Conservation (phyloP, 176 grass and related monocot species). For the Hordeum marinum region DNA sequence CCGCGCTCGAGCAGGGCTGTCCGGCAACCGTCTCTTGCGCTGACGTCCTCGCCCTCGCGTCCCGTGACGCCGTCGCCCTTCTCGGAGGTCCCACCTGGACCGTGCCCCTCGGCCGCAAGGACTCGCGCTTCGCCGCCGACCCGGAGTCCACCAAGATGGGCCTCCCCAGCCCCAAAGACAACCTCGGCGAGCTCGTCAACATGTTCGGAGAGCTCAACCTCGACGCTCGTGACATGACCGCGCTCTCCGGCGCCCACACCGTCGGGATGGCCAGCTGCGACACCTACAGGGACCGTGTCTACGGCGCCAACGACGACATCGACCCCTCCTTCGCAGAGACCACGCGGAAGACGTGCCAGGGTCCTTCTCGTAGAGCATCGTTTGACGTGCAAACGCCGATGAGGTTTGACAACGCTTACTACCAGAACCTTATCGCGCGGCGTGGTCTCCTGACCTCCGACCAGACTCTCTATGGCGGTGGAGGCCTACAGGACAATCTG, state of each 20-base stretch:
- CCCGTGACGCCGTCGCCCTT: slow-evolving; percentile 50
- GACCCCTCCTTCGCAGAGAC: slow-evolving; percentile 13
- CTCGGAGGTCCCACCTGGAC: slow-evolving; percentile 56
- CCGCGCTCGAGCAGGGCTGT: slow-evolving; percentile 37
- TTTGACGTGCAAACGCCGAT: slow-evolving; percentile 10
- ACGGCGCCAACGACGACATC: neutral
- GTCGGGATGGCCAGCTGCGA: slow-evolving; percentile 19
- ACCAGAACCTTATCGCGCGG: slow-evolving; percentile 32
- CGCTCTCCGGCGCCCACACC: slow-evolving; percentile 56
- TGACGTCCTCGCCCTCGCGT: slow-evolving; percentile 44
- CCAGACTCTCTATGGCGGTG: slow-evolving; percentile 47
- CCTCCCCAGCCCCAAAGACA: slow-evolving; percentile 31
- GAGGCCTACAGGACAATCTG: slow-evolving; percentile 17
- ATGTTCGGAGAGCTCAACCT: slow-evolving; percentile 38
- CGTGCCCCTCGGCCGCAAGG: slow-evolving; percentile 66
- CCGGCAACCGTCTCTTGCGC: slow-evolving; percentile 55
- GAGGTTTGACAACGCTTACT: slow-evolving; percentile 59
- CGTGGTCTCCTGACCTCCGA: slow-evolving; percentile 55
- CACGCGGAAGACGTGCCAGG: neutral
- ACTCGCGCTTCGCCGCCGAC: slow-evolving; percentile 31
- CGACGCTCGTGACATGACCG: slow-evolving; percentile 37
- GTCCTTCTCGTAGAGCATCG: neutral
- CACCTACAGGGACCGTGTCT: neutral
- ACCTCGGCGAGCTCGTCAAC: slow-evolving; percentile 17
- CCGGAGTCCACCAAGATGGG: neutral